Percentiles rank a stretch among this genome's conserved stretches.
Conservation (phyloP, 169 alveolate species). For the Eimeria sp. region DNA sequence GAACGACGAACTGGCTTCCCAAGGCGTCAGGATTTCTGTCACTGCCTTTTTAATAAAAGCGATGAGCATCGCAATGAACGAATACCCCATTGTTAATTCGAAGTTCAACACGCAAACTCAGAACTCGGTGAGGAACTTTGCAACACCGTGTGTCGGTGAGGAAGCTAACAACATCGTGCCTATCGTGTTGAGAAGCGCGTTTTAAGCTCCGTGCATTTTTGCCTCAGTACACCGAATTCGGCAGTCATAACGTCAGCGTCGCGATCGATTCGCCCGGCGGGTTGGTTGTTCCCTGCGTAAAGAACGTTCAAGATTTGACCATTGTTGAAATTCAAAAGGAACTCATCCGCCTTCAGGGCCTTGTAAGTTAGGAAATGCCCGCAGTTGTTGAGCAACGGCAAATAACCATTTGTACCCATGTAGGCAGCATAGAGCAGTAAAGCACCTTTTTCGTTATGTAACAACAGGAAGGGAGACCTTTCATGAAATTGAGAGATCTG, state of each 20-base stretch:
- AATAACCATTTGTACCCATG: background rate
- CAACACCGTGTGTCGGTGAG: conserved; percentile 13
- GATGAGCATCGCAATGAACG: conserved; percentile 92
- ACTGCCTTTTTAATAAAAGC: conserved; percentile 96
- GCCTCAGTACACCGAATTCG: conserved; percentile 80
- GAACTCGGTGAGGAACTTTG: conserved; percentile 28
- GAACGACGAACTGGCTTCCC: conserved; percentile 47
- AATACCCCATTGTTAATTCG: conserved; percentile 94
- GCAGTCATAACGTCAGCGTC: conserved; percentile 95
- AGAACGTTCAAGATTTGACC: conserved; percentile 93
- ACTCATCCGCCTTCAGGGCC: conserved; percentile 90
- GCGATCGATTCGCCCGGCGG: conserved; percentile 97
- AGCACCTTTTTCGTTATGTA: background rate
- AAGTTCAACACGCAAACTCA: conserved; percentile 85
- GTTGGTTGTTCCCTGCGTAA: conserved; percentile 96
- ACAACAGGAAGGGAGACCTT: background rate
- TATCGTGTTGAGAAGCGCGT: background rate
- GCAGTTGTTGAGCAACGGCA: background rate
- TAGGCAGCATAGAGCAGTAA: background rate
- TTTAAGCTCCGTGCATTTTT: background rate
- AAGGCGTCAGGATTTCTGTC: conserved; percentile 90
- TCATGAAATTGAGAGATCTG: background rate
- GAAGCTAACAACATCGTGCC: background rate
- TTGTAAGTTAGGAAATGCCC: conserved; percentile 80
- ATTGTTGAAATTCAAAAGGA: conserved; percentile 94